Evolutionary conservation across 148 eudicot species (phyloP).

Genomic region (Rhododendron griersonianum): DNA sequence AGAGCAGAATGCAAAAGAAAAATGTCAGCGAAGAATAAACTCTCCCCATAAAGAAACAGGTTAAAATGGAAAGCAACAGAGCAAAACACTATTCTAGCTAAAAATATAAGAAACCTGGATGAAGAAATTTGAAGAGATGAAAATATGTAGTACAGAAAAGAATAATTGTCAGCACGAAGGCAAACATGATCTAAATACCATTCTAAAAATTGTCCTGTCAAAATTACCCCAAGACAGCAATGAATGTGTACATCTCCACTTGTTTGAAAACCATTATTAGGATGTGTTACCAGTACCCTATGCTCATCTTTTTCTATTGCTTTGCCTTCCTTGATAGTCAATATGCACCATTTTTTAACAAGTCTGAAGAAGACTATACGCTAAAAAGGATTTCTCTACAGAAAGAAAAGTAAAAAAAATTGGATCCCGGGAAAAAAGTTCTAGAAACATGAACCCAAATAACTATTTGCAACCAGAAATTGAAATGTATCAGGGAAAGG

Average conservation of each 20-base stretch:
- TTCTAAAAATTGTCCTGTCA: background rate
- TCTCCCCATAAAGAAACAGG: background rate
- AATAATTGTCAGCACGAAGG: background rate
- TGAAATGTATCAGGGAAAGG: background rate
- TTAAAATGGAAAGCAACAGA: background rate
- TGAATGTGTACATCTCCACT: background rate
- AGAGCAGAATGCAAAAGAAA: conserved; percentile 1
- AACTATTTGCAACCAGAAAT: background rate
- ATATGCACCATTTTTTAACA: too few species aligned
- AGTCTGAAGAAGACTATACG: background rate
- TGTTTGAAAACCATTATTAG: background rate
- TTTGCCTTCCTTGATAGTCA: background rate
- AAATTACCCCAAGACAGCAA: background rate
- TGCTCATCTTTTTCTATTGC: background rate
- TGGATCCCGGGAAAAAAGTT: background rate
- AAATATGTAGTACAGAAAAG: background rate
- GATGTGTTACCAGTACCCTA: background rate
- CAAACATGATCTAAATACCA: background rate
- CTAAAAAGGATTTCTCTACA: background rate
- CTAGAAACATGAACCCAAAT: background rate
- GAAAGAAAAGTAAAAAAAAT: background rate
- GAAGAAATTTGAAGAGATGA: background rate
- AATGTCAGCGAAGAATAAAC: background rate
- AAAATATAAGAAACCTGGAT: background rate
- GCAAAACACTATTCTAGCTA: background rate